These are phyloP conservation scores for Penicillium polonicum DNA, from an alignment of 2,329 filamentous ascomycete genomes.

Conservation along the genomic window DNA sequence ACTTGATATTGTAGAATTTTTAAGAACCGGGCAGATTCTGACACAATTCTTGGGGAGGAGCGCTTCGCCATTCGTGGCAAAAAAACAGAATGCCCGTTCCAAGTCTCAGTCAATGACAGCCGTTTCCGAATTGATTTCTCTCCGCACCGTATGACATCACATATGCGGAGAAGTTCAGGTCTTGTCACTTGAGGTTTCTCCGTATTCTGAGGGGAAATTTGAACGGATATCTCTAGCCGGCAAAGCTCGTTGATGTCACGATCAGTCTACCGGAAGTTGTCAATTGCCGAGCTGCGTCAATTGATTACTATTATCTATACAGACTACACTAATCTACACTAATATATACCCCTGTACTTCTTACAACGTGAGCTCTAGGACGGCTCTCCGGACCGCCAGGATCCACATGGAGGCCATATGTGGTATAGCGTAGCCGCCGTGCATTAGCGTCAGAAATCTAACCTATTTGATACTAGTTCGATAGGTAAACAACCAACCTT, in stretches of 20 bases:
- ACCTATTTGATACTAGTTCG: not conserved
- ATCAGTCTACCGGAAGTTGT: not conserved
- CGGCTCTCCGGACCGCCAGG: not conserved
- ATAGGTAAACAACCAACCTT: not conserved
- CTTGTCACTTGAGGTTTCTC: not conserved
- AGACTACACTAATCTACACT: too few relatives aligned
- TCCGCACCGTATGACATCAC: not conserved
- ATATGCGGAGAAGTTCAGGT: not conserved
- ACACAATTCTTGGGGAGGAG: not conserved
- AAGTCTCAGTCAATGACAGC: not conserved
- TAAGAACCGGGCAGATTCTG: too few relatives aligned
- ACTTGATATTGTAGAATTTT: not conserved
- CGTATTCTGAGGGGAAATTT: not conserved
- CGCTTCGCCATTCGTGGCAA: too few relatives aligned
- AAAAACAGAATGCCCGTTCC: not conserved
- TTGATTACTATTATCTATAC: not conserved
- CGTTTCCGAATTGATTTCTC: too few relatives aligned
- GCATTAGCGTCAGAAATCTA: conserved; percentile 3
- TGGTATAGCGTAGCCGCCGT: conserved; percentile 13
- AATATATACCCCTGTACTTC: not conserved
- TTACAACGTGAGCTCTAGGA: not conserved
- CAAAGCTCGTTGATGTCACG: not conserved
- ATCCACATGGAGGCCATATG: not conserved
- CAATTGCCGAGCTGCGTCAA: not conserved
- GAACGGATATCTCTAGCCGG: not conserved